Conservation (phyloP, 1,139 yeast species). For the Suhomyces bribrorum region DNA sequence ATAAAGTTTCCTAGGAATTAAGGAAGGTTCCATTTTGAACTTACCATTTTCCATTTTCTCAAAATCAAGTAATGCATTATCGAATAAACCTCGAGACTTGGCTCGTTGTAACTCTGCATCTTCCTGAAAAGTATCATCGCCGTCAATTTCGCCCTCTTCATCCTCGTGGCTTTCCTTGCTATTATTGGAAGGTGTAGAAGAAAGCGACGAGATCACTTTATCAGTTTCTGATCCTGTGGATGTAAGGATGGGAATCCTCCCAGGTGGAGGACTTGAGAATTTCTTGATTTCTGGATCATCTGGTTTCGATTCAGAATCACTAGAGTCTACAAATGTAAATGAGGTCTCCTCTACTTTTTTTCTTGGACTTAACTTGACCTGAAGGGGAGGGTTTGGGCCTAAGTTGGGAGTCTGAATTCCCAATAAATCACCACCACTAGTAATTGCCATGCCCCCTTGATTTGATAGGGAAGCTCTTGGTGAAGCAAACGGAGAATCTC, state of each 20-base stretch:
- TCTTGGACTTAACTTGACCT: slow-evolving; percentile 2
- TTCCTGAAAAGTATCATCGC: slow-evolving; percentile 3
- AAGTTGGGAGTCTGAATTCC: slow-evolving; percentile 26
- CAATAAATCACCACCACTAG: slow-evolving; percentile 18
- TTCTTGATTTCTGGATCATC: neutral
- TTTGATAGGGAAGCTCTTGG: slow-evolving; percentile 49
- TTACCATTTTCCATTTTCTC: slow-evolving; percentile 37
- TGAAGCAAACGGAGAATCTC: slow-evolving; percentile 47
- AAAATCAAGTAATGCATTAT: slow-evolving; percentile 37
- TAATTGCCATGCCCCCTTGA: slow-evolving; percentile 20
- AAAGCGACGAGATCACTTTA: slow-evolving; percentile 14
- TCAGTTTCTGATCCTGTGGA: slow-evolving; percentile 14
- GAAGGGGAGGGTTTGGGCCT: slow-evolving; percentile 10
- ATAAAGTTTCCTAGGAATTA: slow-evolving; percentile 66
- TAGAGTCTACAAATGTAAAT: slow-evolving; percentile 1
- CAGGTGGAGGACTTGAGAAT: neutral
- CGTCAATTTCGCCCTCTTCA: slow-evolving; percentile 10
- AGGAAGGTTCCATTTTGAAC: slow-evolving; percentile 54
- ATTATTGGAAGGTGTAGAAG: slow-evolving; percentile 15
- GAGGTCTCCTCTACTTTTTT: slow-evolving; percentile 1
- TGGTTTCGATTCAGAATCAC: slow-evolving; percentile 1
- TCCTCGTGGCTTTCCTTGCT: slow-evolving; percentile 15
- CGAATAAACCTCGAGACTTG: slow-evolving; percentile 19
- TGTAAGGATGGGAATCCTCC: slow-evolving; percentile 8
- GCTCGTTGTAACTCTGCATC: neutral